phyloP scores from a whole-genome alignment of 305 asterid species.

The Solanum hybrid region DNA sequence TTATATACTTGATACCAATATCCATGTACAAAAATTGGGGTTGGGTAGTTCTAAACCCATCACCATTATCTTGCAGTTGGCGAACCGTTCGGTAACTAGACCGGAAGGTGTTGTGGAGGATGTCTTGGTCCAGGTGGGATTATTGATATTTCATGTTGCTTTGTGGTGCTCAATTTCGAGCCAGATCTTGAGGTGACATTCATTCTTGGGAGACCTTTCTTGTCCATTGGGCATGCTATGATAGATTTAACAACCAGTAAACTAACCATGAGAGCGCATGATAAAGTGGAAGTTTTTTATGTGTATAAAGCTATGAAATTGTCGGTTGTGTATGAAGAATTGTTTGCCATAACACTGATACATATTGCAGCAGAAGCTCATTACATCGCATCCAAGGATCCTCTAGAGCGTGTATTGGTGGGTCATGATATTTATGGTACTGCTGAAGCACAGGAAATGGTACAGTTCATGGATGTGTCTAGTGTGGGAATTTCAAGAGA shows the following conservation, averaged over 20 bases:
- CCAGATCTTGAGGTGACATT: background rate
- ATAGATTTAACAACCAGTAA: too few species aligned
- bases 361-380: background rate
- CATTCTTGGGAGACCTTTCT: background rate
- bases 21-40: background rate
- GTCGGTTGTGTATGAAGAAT: rapidly evolving
- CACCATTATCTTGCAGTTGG: background rate
- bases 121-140: background rate
- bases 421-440: background rate
- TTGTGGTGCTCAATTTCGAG: background rate
- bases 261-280: background rate
- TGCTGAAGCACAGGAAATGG: background rate
- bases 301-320: background rate
- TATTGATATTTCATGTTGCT: too few species aligned
- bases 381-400: background rate
- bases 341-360: background rate
- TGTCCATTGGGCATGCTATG: background rate
- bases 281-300: too few species aligned
- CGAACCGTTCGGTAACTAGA: background rate
- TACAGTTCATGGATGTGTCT: background rate
- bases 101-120: background rate
- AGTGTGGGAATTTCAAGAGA: background rate
- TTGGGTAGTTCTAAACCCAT: background rate
- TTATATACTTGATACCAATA: background rate
- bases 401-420: background rate